phyloP scores from a whole-genome alignment of 805 yeast genomes.

The Saccharomycopsis fodiens region DNA sequence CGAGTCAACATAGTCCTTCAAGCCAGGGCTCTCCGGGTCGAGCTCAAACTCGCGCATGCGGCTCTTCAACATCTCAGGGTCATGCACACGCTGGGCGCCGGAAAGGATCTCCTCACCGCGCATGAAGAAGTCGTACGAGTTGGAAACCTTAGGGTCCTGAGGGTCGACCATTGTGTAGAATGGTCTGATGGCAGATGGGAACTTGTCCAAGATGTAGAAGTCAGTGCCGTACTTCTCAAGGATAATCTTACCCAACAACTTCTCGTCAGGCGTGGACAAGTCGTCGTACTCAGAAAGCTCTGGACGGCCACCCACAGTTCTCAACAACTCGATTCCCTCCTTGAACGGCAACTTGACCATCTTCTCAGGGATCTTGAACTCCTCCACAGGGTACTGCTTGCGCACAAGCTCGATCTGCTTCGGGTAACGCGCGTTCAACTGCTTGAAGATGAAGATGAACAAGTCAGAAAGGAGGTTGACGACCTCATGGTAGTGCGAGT shows the following conservation, averaged over 20 bases:
- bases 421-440: conserved; percentile 71
- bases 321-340: conserved; percentile 83
- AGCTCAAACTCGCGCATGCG: conserved; percentile 81
- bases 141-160: conserved; percentile 84
- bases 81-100: conserved; percentile 99
- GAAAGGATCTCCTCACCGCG: conserved; percentile 98
- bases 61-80: conserved; percentile 70
- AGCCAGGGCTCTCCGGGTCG: conserved; percentile 73
- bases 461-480: conserved; percentile 54
- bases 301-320: conserved; percentile 78
- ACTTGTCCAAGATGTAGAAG: conserved; percentile 95
- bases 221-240: conserved; percentile 95
- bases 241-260: conserved; percentile 82
- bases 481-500: conserved; percentile 96
- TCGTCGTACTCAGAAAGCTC: conserved; percentile 77
- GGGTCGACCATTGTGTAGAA: conserved; percentile 99
- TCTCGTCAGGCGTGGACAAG: conserved; percentile 90
- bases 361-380: conserved; percentile 87
- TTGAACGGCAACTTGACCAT: conserved; percentile 85
- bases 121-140: conserved; percentile 99
- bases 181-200: conserved; percentile 95
- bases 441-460: conserved; percentile 81
- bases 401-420: conserved; percentile 85
- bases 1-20: conserved; percentile 86
- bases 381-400: conserved; percentile 95